Conservation (phyloP, 176 grass and related monocot species). For the Thinopyrum elongatum region DNA sequence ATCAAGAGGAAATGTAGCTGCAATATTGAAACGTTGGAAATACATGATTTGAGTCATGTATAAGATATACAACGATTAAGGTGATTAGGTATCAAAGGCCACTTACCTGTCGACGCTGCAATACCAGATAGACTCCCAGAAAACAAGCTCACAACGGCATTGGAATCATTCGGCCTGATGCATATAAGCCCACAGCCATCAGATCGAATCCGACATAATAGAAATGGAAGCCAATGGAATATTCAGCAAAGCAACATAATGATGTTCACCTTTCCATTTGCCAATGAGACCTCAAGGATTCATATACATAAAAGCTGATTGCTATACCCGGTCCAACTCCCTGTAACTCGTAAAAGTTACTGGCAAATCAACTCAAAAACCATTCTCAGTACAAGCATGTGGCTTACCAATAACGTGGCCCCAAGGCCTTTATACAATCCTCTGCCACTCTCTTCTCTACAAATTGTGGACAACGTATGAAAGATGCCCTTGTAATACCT, state of each 20-base stretch:
- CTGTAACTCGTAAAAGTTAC: slow-evolving; percentile 54
- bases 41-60: neutral
- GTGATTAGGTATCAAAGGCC: neutral
- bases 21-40: neutral
- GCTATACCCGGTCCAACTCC: slow-evolving; percentile 93
- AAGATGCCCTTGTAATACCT: slow-evolving; percentile 89
- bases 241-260: slow-evolving; percentile 20
- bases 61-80: neutral
- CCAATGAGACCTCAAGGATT: slow-evolving; percentile 86
- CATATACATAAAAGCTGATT: slow-evolving; percentile 97
- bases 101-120: slow-evolving; percentile 87
- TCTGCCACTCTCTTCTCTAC: slow-evolving; percentile 79
- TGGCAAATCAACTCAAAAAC: slow-evolving; percentile 26
- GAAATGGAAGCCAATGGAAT: neutral
- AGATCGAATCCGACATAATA: neutral
- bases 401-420: slow-evolving; percentile 81
- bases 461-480: slow-evolving; percentile 78
- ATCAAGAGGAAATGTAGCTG: slow-evolving; percentile 97
- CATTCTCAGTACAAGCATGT: slow-evolving; percentile 28
- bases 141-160: slow-evolving; percentile 69
- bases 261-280: slow-evolving; percentile 69
- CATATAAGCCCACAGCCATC: slow-evolving; percentile 9
- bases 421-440: slow-evolving; percentile 96
- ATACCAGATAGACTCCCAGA: slow-evolving; percentile 92
- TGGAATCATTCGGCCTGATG: slow-evolving; percentile 68